Evolutionary conservation across 805 yeast species (phyloP), one percentile per base, ranked within the genome.

Genomic region (Spathaspora gorwiae): DNA sequence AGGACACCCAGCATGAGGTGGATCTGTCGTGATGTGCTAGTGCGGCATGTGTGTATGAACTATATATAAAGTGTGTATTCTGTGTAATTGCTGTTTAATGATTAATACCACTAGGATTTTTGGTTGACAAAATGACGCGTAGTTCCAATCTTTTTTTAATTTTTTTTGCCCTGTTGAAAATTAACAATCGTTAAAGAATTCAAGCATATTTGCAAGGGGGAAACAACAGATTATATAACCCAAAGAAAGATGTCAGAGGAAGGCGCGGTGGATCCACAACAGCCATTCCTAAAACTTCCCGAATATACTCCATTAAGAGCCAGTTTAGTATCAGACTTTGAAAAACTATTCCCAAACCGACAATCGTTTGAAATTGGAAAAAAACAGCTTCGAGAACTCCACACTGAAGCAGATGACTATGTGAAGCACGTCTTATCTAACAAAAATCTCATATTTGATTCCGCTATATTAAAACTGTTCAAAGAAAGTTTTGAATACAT

Each of bases 401-500:
- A 43, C n/a, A 43, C 47, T 26, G 43, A 45, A 9, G 40, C 49
- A 11, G 47, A 54, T 13, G 39, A 51, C 9, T 55, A 53, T 37
- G 46, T 53, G 5, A 49, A 54, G 12, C 46, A 35, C 34, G 42
- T 51, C 13, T 37, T 49, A 32, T 29, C 38, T 1, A 44, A 44
- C 32, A 36, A 44, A 2, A 34, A 39, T 7, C 32, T 47, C 8
- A 45, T 43, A 8, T 37, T 53, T 13, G 49, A 47, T 37, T 47
- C 44, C 13, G 8, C 27, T 2, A 40, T 44, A 5, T 39, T 56
- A 14, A 12, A 35, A 1, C 19, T 30, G 5, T 52, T 49, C 39
- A 31, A 43, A 13, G n/a, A 46, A 3, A 43, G 59, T 1, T 52
- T 59, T 27, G 57, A 54, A 33, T 37, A 38, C 2, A 41, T 61